Evolutionary conservation across 768 basidiomycete species (phyloP).

Genomic region (Crucibulum laeve): DNA sequence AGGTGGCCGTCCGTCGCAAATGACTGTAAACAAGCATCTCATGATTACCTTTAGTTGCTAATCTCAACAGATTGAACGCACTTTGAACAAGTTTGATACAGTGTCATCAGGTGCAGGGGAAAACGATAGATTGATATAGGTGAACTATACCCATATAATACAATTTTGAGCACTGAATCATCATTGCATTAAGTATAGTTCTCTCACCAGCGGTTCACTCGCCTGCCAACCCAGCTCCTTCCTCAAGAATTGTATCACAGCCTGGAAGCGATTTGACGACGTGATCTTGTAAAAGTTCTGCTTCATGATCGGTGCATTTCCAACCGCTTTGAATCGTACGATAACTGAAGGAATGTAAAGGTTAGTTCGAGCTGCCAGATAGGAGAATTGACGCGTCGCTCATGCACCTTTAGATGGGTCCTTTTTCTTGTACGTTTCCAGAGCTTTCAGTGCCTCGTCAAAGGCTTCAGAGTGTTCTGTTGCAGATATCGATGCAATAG

Average conservation of each 20-base stretch:
- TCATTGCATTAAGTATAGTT: neutral
- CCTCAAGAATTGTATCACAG: slow-evolving; percentile 89
- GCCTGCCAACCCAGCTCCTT: slow-evolving; percentile 86
- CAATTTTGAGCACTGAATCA: slow-evolving; percentile 11
- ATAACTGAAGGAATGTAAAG: slow-evolving; percentile 56
- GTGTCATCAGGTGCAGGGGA: slow-evolving; percentile 82
- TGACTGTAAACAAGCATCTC: slow-evolving; percentile 40
- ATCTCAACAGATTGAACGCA: slow-evolving; percentile 15
- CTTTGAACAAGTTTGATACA: slow-evolving; percentile 75
- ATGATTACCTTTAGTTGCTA: neutral
- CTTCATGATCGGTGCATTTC: slow-evolving; percentile 98
- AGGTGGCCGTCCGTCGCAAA: slow-evolving; percentile 86
- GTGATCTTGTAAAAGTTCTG: slow-evolving; percentile 99
- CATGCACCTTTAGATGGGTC: slow-evolving; percentile 69
- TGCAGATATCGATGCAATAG: slow-evolving; percentile 25
- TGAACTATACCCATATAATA: slow-evolving; percentile 46
- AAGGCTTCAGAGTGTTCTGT: slow-evolving; percentile 25
- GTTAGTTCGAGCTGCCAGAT: neutral
- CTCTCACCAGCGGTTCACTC: slow-evolving; percentile 76
- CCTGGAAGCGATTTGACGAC: slow-evolving; percentile 89
- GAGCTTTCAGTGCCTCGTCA: slow-evolving; percentile 59
- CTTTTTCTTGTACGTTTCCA: slow-evolving; percentile 86
- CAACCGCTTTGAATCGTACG: slow-evolving; percentile 95
- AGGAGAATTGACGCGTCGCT: neutral
- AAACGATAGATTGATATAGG: slow-evolving; percentile 68